Percentiles rank a stretch among this genome's conserved stretches.
Evolutionary conservation across 805 yeast genomes (phyloP).

Genomic region (Kuraishia floccosa): DNA sequence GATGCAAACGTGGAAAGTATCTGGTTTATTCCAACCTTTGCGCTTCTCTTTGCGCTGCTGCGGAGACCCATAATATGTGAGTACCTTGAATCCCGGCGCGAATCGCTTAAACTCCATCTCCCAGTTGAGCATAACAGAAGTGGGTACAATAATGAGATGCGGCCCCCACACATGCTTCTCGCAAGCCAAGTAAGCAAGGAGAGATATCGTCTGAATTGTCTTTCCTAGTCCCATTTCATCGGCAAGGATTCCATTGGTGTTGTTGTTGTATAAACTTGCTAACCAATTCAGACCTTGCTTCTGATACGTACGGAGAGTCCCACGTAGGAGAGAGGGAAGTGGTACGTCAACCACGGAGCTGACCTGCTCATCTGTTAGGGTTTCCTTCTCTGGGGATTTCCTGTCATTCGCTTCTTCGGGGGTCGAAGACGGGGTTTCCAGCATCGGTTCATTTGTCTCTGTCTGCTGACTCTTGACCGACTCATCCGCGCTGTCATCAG

Average conservation of each 20-base stretch:
- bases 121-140: constrained; percentile 96
- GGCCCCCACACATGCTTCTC: constrained; percentile 97
- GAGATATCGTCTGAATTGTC: constrained; percentile 89
- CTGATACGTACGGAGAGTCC: constrained; percentile 81
- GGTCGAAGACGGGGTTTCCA: constrained; percentile 22
- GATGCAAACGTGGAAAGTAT: constrained; percentile 92
- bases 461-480: constrained; percentile 18
- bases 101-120: constrained; percentile 98
- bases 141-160: constrained; percentile 92
- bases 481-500: constrained; percentile 23
- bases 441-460: constrained; percentile 6
- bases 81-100: constrained; percentile 94
- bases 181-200: constrained; percentile 82
- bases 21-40: constrained; percentile 95
- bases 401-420: constrained; percentile 18
- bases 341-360: constrained; percentile 61
- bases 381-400: constrained; percentile 5
- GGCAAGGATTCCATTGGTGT: constrained; percentile 93
- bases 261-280: constrained; percentile 83
- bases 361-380: constrained; percentile 18
- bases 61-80: constrained; percentile 95
- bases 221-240: constrained; percentile 99
- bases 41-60: constrained; percentile 94
- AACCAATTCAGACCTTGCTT: constrained; percentile 96
- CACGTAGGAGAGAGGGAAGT: constrained; percentile 65